These are phyloP conservation scores for Glomus cerebriforme DNA, from an alignment of 192 early-diverging fungal species.

Conservation along the genomic window DNA sequence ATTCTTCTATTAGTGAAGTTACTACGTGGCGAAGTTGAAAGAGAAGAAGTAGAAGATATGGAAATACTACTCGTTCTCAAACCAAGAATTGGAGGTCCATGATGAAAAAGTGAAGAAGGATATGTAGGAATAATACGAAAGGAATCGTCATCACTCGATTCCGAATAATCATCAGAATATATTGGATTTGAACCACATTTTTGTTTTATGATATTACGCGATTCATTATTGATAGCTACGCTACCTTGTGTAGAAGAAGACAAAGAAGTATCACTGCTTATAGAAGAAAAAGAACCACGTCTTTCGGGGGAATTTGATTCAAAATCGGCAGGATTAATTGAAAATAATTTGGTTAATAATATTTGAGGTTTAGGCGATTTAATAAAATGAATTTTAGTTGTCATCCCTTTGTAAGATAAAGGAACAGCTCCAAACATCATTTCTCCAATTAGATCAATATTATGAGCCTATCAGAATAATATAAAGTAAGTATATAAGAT, in stretches of 20 bases:
- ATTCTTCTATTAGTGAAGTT: constrained; percentile 45
- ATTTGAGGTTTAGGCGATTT: constrained; percentile 43
- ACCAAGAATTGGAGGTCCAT: constrained; percentile 41
- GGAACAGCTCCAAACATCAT: constrained; percentile 54
- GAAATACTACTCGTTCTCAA: constrained; percentile 29
- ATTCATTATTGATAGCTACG: constrained; percentile 2
- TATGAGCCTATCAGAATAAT: constrained; percentile 4
- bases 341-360: constrained; percentile 45
- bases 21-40: constrained; percentile 32
- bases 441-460: constrained; percentile 46
- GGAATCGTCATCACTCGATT: constrained; percentile 41
- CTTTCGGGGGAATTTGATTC: constrained; percentile 31
- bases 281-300: constrained; percentile 45
- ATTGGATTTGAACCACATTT: not conserved
- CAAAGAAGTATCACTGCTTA: constrained; percentile 44
- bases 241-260: constrained; percentile 32
- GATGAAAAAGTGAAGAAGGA: constrained; percentile 20
- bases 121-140: constrained; percentile 22
- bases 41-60: constrained; percentile 5
- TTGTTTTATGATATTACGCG: not conserved
- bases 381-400: constrained; percentile 44
- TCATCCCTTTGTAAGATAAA: constrained; percentile 49
- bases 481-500: not conserved
- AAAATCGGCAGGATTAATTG: constrained; percentile 38
- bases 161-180: constrained; percentile 27